Evolutionary conservation across 1,139 yeast genomes (phyloP), one percentile per base, ranked within the genome.

Genomic region (Yamadazyma buinensis): DNA sequence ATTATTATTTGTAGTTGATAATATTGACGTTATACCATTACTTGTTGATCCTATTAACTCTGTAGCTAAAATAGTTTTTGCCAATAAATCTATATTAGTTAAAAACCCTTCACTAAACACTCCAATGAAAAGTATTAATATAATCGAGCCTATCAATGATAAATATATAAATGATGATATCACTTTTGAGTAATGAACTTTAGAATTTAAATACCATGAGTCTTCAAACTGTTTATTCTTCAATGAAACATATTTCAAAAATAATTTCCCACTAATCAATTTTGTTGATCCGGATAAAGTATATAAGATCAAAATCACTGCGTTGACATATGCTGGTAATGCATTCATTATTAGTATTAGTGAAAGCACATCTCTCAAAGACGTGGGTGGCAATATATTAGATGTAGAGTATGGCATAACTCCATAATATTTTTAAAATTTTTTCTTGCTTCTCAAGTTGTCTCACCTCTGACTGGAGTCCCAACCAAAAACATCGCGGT

Each of bases 61-160:
- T 28, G 75, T 61, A 1, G 80, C 68, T n/a, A 75, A 55, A 21
- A 74, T 63, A 3, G 78, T 65, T 44, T 73, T 72, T 9, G 79
- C 69, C 34, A 75, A 55, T 11, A 73, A 47, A 18, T 65, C 62
- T 19, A 71, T 48, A 46, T 69, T 69, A 30, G 62, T 63, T 32
- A 67, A 54, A 35, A 62, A 48, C 14, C 55, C 52, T 15, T 50
- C 51, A 21, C 72, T 72, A 18, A 62, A 52, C 2, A 62, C 37
- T 23, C 55, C 40, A 32, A 59, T 51, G 31, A 70, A 46, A 3
- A 55, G 32, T n/a, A 54, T 44, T 36, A 64, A 59, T 2, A 68
- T 42, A 9, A 57, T 35, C 3, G 63, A 37, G 40, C 68, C 70
- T 29, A 66, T 39, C 8, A 53, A 36, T 11, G 57, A 44, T 23